Base-by-base conservation (phyloP, 1,284 basidiomycete genomes). In the Phlebopus sp. region DNA sequence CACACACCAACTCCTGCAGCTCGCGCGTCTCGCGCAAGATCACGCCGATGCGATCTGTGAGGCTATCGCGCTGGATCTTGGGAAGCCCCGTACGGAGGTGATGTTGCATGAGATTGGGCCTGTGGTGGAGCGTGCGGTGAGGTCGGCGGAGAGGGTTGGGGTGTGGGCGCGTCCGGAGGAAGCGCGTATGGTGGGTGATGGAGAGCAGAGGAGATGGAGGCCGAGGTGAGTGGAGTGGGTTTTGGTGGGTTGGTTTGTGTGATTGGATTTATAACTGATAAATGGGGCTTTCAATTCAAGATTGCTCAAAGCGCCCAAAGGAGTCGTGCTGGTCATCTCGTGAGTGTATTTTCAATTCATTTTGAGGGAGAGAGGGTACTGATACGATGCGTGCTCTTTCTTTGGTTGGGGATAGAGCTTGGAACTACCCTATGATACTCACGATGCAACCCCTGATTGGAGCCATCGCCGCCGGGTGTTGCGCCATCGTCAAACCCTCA, bases 401-500 rank as follows among this genome's bases (percentile, higher is more conserved):
- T 14, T 21, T 10, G 17, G 25, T 8, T 9, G 27, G 21, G 17
- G 30, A 19, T 43, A 77, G 74, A 32, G 74, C 74, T 46, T 79
- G 74, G 79, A 84, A 84, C 60, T 82, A 74, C 60, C 80, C 80
- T 2, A 63, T 73, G 56, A 65, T 75, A 42, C 70, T 83, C 37
- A 68, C 70, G 5, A 59, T 84, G 23, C 66, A 68, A 38, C 78
- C 81, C 0, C 62, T 84, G 11, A 68, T 81, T 21, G 79, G 78
- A 15, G 83, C 82, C 30, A 79, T 85, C 39, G 73, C 81, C 2
- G 81, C 83, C 0, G 83, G 83, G 2, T 82, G 79, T 58, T 71
- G 79, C 11, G 73, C 71, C 1, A 69, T 82, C 17, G 44, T 85
- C 57, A 84, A 85, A 69, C 79, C 78, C 0, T 86, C 83, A 7